Percentiles rank a stretch among this genome's conserved stretches.
phyloP scores from a whole-genome alignment of 2,329 filamentous ascomycete genomes.

The Dothideomycetes sp. region DNA sequence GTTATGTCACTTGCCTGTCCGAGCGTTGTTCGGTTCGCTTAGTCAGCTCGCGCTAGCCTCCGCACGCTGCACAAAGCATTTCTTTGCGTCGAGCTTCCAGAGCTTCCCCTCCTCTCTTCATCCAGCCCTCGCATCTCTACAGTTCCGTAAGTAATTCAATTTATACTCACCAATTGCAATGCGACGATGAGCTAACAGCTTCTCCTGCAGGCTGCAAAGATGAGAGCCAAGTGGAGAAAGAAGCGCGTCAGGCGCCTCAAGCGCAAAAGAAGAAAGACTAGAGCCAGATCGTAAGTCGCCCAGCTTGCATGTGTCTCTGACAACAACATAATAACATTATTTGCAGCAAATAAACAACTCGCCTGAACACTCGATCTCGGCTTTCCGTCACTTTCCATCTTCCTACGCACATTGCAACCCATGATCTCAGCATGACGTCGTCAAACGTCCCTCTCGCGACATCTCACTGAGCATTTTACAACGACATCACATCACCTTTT shows the following conservation, averaged over 20 bases:
- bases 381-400: conserved; percentile 2
- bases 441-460: conserved; percentile 8
- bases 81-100: conserved; percentile 8
- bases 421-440: conserved; percentile 4
- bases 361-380: conserved; percentile 21
- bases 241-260: conserved; percentile 98
- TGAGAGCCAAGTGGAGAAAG: conserved; percentile 99
- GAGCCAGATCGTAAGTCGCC: conserved; percentile 77
- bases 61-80: background rate
- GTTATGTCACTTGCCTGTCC: too few relatives aligned
- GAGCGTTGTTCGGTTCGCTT: background rate
- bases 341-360: conserved; percentile 36
- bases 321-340: conserved; percentile 11
- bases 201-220: conserved; percentile 34
- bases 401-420: background rate
- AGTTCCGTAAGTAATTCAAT: conserved; percentile 26
- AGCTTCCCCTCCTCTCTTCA: conserved; percentile 20
- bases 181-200: background rate
- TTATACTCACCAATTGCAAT: conserved; percentile 12
- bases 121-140: conserved; percentile 32
- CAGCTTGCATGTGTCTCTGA: background rate
- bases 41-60: background rate
- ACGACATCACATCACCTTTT: conserved; percentile 5
- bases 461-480: background rate
- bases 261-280: conserved; percentile 99